phyloP scores from a whole-genome alignment of 768 basidiomycete species.

The Russula olivacea region DNA sequence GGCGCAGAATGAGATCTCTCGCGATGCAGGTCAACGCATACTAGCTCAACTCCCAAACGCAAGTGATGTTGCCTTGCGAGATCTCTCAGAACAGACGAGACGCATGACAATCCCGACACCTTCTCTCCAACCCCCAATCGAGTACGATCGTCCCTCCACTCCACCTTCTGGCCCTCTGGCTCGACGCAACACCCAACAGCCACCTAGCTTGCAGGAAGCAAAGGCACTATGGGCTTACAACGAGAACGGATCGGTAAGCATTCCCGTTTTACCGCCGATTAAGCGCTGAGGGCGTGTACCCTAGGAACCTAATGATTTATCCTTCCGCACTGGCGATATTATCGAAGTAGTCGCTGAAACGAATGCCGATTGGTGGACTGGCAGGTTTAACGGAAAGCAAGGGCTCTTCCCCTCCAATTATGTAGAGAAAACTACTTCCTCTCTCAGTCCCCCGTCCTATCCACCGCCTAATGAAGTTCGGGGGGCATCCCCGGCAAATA shows the following conservation, averaged over 20 bases:
- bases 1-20: constrained; percentile 38
- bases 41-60: constrained; percentile 35
- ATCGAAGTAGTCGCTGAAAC: constrained; percentile 76
- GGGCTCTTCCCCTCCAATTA: constrained; percentile 77
- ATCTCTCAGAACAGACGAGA: constrained; percentile 24
- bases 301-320: constrained; percentile 75
- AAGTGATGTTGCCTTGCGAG: constrained; percentile 23
- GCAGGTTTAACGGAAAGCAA: constrained; percentile 52
- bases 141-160: constrained; percentile 1
- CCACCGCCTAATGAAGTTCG: constrained; percentile 15
- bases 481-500: constrained; percentile 1
- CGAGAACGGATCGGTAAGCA: constrained; percentile 46
- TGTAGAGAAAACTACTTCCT: constrained; percentile 49
- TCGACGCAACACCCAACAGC: constrained; percentile 26
- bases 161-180: constrained; percentile 18
- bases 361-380: constrained; percentile 87
- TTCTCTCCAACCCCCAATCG: background rate
- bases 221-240: constrained; percentile 65
- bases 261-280: background rate
- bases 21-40: constrained; percentile 38
- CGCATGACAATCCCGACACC: constrained; percentile 22
- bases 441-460: constrained; percentile 25
- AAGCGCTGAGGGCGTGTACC: constrained; percentile 7
- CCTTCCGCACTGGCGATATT: constrained; percentile 68
- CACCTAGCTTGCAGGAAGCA: constrained; percentile 34